phyloP scores from a whole-genome alignment of 805 yeast genomes.

The Middelhovenomyces tepae region DNA sequence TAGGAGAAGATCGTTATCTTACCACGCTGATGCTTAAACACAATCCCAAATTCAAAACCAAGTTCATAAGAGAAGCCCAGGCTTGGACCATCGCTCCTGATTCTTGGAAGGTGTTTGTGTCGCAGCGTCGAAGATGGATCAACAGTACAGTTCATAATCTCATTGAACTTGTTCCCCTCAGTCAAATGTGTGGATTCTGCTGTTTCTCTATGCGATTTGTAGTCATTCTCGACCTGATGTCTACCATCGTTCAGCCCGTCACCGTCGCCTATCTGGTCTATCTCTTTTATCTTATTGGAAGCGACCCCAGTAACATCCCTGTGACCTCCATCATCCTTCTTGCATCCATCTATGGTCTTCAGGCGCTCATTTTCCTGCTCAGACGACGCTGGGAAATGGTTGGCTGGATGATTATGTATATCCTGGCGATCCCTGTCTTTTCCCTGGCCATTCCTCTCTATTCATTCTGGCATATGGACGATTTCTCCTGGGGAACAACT shows the following conservation, averaged over 20 bases:
- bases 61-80: constrained; percentile 48
- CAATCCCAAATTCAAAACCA: constrained; percentile 47
- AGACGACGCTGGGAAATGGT: constrained; percentile 38
- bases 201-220: constrained; percentile 57
- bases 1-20: constrained; percentile 55
- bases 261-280: constrained; percentile 42
- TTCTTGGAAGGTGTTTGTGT: constrained; percentile 45
- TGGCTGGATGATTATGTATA: constrained; percentile 48
- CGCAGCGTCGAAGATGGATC: constrained; percentile 63
- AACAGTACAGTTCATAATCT: constrained; percentile 58
- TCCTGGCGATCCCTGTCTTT: constrained; percentile 51
- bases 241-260: constrained; percentile 54
- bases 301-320: constrained; percentile 43
- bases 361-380: constrained; percentile 44
- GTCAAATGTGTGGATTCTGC: constrained; percentile 57
- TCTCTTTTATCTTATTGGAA: constrained; percentile 42
- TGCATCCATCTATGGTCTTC: constrained; percentile 49
- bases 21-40: constrained; percentile 48
- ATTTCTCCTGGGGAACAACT: constrained; percentile 61
- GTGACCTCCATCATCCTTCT: constrained; percentile 46
- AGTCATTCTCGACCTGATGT: constrained; percentile 46
- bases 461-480: constrained; percentile 58
- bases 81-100: constrained; percentile 56
- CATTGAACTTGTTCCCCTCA: constrained; percentile 49
- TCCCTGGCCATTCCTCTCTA: constrained; percentile 49